Conservation (phyloP, 129 eudicot genomes). For the Chrysanthemum seticuspe region DNA sequence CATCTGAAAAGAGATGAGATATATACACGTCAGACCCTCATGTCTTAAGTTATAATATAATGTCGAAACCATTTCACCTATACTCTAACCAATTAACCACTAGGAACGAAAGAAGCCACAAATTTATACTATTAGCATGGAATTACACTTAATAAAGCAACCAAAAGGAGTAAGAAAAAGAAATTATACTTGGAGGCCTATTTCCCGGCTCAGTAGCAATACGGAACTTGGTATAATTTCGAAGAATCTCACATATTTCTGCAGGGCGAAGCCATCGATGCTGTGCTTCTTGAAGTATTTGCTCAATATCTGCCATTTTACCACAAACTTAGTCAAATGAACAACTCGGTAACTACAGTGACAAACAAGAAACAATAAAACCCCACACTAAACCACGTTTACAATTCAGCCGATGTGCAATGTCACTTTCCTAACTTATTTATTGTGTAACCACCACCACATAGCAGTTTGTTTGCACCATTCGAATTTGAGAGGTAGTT, state of each 20-base stretch:
- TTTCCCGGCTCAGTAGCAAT: conserved; percentile 89
- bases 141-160: background rate
- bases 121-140: background rate
- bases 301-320: conserved; percentile 72
- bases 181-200: conserved; percentile 75
- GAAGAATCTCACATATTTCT: conserved; percentile 91
- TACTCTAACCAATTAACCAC: background rate
- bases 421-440: conserved; percentile 12
- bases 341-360: conserved; percentile 1
- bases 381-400: background rate
- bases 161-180: background rate
- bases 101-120: background rate
- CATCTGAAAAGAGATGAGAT: conserved; percentile 55
- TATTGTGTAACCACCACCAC: background rate
- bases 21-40: conserved; percentile 27
- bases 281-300: conserved; percentile 81
- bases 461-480: too few species aligned
- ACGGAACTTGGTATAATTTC: conserved; percentile 59
- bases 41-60: conserved; percentile 2
- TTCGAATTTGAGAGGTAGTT: too few species aligned
- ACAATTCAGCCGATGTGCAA: background rate
- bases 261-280: conserved; percentile 97
- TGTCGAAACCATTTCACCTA: background rate
- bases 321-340: conserved; percentile 22
- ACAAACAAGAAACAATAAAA: conserved; percentile 17